phyloP scores from a whole-genome alignment of 306 rosid genomes.

The Carpinus viminea region DNA sequence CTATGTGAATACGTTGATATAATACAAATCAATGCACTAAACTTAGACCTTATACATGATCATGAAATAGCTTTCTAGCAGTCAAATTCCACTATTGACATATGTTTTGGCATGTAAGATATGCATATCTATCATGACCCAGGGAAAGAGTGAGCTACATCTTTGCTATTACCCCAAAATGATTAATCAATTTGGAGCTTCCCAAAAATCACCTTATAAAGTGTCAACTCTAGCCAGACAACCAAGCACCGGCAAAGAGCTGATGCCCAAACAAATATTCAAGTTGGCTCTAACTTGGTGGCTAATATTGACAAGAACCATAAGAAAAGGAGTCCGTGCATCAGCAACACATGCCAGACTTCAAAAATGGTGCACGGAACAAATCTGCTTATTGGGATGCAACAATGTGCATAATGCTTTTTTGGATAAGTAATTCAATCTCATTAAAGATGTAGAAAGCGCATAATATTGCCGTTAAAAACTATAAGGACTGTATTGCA shows the following conservation, averaged over 20 bases:
- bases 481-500: background rate
- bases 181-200: too few species aligned
- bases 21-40: background rate
- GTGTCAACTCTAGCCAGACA: background rate
- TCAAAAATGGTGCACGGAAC: background rate
- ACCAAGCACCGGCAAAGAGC: background rate
- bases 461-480: background rate
- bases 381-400: background rate
- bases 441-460: background rate
- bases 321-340: background rate
- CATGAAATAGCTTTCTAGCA: conserved; percentile 4
- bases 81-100: background rate
- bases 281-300: background rate
- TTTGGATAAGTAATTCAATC: too few species aligned
- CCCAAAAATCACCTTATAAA: too few species aligned
- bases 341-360: background rate
- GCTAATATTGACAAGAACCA: background rate
- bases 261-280: background rate
- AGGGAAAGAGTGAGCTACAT: too few species aligned
- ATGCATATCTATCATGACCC: background rate
- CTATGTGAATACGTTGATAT: background rate
- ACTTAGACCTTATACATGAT: background rate
- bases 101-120: background rate
- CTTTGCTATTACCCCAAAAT: too few species aligned
- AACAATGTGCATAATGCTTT: background rate